Evolutionary conservation across 1,284 basidiomycete genomes (phyloP).

Genomic region (Ganoderma leucocontextum): DNA sequence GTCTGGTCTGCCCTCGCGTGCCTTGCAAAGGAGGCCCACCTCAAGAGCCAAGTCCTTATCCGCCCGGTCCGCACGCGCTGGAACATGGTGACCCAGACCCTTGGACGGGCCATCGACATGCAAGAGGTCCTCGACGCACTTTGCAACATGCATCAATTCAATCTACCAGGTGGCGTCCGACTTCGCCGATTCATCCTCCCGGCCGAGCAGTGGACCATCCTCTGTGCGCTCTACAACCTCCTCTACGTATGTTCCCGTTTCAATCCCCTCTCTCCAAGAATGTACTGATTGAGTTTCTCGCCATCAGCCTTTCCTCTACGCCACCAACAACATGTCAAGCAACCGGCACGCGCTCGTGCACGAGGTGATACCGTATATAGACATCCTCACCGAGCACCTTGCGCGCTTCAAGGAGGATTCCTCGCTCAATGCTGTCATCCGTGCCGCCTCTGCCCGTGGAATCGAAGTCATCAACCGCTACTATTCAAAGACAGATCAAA

Average conservation of each 20-base stretch:
- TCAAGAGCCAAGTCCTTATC: not conserved
- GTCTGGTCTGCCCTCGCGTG: not conserved
- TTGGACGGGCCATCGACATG: no score
- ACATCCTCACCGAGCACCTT: not conserved
- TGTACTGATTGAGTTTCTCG: no score
- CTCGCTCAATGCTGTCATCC: not conserved
- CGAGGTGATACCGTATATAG: not conserved
- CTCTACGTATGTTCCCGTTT: not conserved
- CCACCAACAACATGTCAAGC: not conserved
- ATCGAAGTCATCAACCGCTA: not conserved
- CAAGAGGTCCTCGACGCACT: not conserved
- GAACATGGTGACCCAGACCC: not conserved
- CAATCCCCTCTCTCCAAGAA: no score
- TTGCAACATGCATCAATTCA: constrained; percentile 5
- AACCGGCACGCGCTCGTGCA: not conserved
- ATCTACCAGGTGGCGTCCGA: not conserved
- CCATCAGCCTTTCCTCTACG: constrained; percentile 7
- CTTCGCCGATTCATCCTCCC: not conserved
- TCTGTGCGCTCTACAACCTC: not conserved
- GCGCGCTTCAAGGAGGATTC: not conserved
- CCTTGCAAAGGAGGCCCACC: not conserved
- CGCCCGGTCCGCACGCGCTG: not conserved
- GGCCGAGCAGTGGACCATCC: not conserved
- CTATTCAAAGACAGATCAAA: not conserved
- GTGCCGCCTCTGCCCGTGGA: not conserved